These are phyloP conservation scores for Cercospora sp. DNA, from an alignment of 2,329 filamentous ascomycete genomes.

Conservation along the genomic window DNA sequence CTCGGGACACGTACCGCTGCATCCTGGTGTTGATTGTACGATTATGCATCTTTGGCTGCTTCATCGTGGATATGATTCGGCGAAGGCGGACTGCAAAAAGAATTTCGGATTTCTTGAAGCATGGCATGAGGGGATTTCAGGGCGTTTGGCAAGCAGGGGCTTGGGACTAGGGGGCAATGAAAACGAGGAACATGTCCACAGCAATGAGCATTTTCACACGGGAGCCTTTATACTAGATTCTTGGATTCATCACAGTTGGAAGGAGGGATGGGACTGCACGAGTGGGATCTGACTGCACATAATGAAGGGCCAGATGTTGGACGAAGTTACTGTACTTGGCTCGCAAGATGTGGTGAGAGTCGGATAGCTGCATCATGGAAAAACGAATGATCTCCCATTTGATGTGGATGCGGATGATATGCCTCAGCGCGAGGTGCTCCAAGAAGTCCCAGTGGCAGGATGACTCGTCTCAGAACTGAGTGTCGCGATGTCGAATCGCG, in stretches of 20 bases:
- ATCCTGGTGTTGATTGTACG: not conserved
- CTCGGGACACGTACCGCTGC: not conserved
- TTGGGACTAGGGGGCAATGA: not conserved
- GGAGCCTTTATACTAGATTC: not conserved
- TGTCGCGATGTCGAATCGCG: too few relatives aligned
- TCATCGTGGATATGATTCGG: not conserved
- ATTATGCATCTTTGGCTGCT: not conserved
- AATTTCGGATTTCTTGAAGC: not conserved
- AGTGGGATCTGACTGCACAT: not conserved
- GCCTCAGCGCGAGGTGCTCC: not conserved
- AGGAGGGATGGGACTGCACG: not conserved
- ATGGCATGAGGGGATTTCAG: not conserved
- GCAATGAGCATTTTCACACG: slow-evolving; percentile 3
- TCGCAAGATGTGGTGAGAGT: not conserved
- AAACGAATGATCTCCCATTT: not conserved
- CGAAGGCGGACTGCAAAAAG: not conserved
- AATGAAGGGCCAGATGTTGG: not conserved
- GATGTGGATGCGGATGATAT: not conserved
- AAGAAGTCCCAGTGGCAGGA: not conserved
- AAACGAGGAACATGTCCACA: not conserved
- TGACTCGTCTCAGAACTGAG: not conserved
- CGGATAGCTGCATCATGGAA: not conserved
- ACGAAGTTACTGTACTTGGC: not conserved
- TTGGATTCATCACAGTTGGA: not conserved
- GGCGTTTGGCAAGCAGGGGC: not conserved